These are phyloP conservation scores for Endothia cerciana DNA, from an alignment of 2,329 filamentous ascomycete species.

Conservation along the genomic window DNA sequence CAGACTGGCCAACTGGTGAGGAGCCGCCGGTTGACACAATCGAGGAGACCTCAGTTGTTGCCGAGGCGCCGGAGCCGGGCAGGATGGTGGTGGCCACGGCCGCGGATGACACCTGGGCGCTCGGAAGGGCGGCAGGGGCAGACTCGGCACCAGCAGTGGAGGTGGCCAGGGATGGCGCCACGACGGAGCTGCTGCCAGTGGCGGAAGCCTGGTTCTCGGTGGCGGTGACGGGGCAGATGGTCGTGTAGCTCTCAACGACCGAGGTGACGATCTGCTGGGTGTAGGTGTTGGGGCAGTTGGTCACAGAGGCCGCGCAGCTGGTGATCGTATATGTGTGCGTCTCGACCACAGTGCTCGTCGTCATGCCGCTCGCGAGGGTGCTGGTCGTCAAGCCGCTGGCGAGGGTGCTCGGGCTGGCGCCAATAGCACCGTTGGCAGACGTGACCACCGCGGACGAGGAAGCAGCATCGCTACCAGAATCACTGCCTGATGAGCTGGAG, in stretches of 20 bases:
- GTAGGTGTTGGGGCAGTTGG: slow-evolving; percentile 37
- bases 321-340: slow-evolving; percentile 39
- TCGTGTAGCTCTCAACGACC: slow-evolving; percentile 33
- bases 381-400: too few relatives aligned
- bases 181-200: slow-evolving; percentile 1
- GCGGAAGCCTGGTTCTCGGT: slow-evolving; percentile 25
- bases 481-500: slow-evolving; percentile 13
- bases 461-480: neutral
- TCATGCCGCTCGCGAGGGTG: slow-evolving; percentile 26
- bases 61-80: neutral
- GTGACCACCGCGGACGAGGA: neutral
- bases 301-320: slow-evolving; percentile 35
- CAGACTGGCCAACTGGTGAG: slow-evolving; percentile 14
- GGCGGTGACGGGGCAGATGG: slow-evolving; percentile 35
- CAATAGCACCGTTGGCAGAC: slow-evolving; percentile 19
- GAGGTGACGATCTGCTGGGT: slow-evolving; percentile 36
- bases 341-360: slow-evolving; percentile 33
- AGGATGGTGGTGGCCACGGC: slow-evolving; percentile 1
- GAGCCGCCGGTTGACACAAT: slow-evolving; percentile 4
- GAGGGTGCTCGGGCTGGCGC: slow-evolving; percentile 15
- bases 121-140: slow-evolving; percentile 3
- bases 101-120: neutral
- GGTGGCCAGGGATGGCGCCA: slow-evolving; percentile 5
- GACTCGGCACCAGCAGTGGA: neutral
- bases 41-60: neutral